phyloP scores from a whole-genome alignment of 305 asterid species.

The Withania somnifera region DNA sequence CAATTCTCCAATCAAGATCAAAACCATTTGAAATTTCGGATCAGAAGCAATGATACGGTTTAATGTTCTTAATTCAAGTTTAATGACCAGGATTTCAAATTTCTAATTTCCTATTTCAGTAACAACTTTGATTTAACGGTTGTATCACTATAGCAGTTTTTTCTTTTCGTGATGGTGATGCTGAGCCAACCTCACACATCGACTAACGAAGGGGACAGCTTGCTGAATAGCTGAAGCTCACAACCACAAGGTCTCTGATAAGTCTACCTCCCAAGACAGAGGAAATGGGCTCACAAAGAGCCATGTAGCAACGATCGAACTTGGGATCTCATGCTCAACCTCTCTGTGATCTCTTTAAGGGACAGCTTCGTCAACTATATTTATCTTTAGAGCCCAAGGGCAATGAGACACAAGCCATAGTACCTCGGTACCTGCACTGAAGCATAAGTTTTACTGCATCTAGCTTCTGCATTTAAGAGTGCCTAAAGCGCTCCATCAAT shows the following conservation, averaged over 20 bases:
- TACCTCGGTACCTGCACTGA: background rate
- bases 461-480: background rate
- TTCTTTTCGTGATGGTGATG: too few relatives aligned
- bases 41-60: too few relatives aligned
- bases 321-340: background rate
- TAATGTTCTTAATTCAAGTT: too few relatives aligned
- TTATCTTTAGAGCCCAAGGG: background rate
- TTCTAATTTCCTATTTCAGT: too few relatives aligned
- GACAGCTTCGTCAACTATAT: background rate
- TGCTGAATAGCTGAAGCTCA: background rate
- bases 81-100: too few relatives aligned
- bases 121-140: too few relatives aligned
- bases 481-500: background rate
- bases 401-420: background rate
- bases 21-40: too few relatives aligned
- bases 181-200: background rate
- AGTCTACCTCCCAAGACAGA: background rate
- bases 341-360: background rate
- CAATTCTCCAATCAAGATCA: too few relatives aligned
- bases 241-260: background rate
- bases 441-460: background rate
- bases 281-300: background rate
- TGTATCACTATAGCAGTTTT: too few relatives aligned
- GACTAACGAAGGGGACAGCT: background rate
- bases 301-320: background rate